A percentile compares a stretch with the other conserved stretches of the same genome.
These are phyloP conservation scores for Chaetomium olivaceum DNA, from an alignment of 2,329 filamentous ascomycete species.

Conservation along the genomic window DNA sequence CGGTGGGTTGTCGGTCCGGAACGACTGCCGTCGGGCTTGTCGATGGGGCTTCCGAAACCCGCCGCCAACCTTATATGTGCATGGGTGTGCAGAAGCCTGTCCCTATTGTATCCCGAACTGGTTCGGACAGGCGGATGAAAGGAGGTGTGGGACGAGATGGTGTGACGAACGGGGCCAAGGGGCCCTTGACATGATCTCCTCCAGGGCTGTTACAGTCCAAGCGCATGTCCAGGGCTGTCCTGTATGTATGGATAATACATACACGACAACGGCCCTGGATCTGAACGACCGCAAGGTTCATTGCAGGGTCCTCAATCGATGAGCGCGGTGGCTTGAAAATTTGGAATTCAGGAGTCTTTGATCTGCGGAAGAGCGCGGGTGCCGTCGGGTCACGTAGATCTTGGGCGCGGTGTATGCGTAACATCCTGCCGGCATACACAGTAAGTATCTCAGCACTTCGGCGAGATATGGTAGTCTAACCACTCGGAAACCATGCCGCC, in stretches of 20 bases:
- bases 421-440: neutral
- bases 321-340: neutral
- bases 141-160: constrained; percentile 4
- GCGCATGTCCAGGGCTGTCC: neutral
- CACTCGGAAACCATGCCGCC: neutral
- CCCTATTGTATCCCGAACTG: constrained; percentile 18
- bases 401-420: neutral
- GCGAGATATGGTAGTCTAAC: neutral
- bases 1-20: neutral
- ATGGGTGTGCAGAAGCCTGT: constrained; percentile 10
- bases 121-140: constrained; percentile 26
- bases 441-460: neutral
- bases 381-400: neutral
- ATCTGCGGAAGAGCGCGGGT: neutral
- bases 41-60: neutral
- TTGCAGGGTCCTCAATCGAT: neutral
- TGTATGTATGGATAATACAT: neutral
- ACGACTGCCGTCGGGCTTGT: neutral
- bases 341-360: constrained; percentile 5
- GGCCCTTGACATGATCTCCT: constrained; percentile 28
- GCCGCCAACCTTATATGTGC: constrained; percentile 1
- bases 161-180: constrained; percentile 10
- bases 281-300: neutral
- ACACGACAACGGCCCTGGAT: neutral
- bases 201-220: constrained; percentile 21